Evolutionary conservation across 2,329 filamentous ascomycete species (phyloP), one percentile per base, ranked within the genome.

Genomic region (Dactylellina leptospora): DNA sequence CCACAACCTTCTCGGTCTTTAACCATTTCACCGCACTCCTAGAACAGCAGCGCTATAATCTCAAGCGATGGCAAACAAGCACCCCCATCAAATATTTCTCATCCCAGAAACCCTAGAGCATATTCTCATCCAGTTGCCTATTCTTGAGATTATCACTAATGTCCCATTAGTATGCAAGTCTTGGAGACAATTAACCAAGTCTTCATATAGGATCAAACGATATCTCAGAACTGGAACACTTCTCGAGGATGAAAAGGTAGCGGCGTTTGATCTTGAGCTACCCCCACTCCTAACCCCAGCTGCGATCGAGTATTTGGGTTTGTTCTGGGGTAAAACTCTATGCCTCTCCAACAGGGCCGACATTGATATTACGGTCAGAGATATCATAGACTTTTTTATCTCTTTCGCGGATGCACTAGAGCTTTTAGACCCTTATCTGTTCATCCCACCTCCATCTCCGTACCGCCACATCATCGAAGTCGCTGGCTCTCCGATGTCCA

Each of bases 91-190:
- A 1, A n/a, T 33, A 4, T 54, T 68, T 11, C 44, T 60, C 25
- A 54, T 54, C 13, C 45, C 62, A n/a, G 47, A 60, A 40, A 20
- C 60, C 22, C 9, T 22, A 4, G 54, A 59, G 25, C 48, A 38
- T 38, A 68, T 68, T 6, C 62, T 68, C 27, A n/a, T 68, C 8
- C 9, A 45, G 2, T 25, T 60, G 0, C 62, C 62, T 1, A 44
- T 53, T 13, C 48, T 68, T 11, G 54, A 68, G 13, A 45, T 68
- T 20, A 33, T 59, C 6, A 47, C 54, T 1, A 54, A 6, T 16
- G 56, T 53, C 9, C 54, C 47, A 6, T 22, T 23, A 13, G 62
- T 68, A 5, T 68, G 62, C 47, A 54, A 38, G 28, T 18, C 20
- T 38, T 68, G 62, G 62, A 16, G 40, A 20, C 13, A 58, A 5